phyloP scores from a whole-genome alignment of 2,329 filamentous ascomycete genomes.

The Fusarium chaquense region DNA sequence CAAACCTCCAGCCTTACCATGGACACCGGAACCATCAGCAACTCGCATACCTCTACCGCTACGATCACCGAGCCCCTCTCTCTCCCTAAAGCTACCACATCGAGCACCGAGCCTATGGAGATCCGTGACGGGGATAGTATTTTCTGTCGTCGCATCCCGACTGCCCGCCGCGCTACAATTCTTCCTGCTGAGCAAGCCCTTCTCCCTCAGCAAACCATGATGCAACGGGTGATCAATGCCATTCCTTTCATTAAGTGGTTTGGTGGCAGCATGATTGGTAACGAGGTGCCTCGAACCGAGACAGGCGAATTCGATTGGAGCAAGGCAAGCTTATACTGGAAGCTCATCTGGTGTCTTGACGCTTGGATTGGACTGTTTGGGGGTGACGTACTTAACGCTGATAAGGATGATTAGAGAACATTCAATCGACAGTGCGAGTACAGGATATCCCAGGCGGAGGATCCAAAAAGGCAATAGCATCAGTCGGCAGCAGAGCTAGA shows the following conservation, averaged over 20 bases:
- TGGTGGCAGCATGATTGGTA: constrained; percentile 78
- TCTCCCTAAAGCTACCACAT: constrained; percentile 33
- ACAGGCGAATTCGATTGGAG: constrained; percentile 83
- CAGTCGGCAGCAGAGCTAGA: constrained; percentile 14
- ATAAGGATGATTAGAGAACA: constrained; percentile 66
- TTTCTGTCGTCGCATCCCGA: constrained; percentile 73
- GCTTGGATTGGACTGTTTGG: constrained; percentile 69
- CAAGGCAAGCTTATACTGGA: constrained; percentile 74
- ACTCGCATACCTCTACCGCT: constrained; percentile 58
- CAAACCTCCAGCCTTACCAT: constrained; percentile 67
- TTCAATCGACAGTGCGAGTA: constrained; percentile 23
- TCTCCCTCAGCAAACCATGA: constrained; percentile 73
- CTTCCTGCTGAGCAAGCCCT: constrained; percentile 78
- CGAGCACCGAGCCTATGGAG: constrained; percentile 48
- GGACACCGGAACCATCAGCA: constrained; percentile 66
- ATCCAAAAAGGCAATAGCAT: neutral
- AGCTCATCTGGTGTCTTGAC: constrained; percentile 73
- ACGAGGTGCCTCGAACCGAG: constrained; percentile 78
- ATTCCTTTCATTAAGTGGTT: constrained; percentile 81
- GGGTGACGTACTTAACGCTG: constrained; percentile 67
- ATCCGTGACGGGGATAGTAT: constrained; percentile 54
- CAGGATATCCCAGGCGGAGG: constrained; percentile 6
- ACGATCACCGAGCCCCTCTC: constrained; percentile 56
- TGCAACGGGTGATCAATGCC: constrained; percentile 72
- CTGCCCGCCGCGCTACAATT: constrained; percentile 72